These are phyloP conservation scores for Nicotiana obtusifolia DNA, from an alignment of 257 asterid genomes.

Conservation along the genomic window DNA sequence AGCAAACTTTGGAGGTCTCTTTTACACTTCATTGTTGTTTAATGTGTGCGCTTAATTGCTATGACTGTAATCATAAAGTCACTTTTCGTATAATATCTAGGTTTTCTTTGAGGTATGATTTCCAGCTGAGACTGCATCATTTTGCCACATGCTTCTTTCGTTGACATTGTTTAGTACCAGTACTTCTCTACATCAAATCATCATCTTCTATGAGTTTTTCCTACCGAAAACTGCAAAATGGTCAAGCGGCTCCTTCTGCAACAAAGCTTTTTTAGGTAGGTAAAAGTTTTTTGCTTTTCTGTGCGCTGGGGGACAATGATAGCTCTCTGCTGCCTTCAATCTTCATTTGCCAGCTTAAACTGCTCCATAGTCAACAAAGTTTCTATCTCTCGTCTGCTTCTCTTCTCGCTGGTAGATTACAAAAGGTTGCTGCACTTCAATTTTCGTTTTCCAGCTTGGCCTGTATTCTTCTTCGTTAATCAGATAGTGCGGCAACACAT, in stretches of 20 bases:
- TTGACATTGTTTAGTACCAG: slow-evolving; percentile 10
- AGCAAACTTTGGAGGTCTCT: slow-evolving; percentile 20
- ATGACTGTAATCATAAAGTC: background rate
- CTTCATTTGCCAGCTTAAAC: background rate
- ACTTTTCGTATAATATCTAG: background rate
- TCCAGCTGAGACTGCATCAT: slow-evolving; percentile 29
- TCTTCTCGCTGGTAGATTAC: background rate
- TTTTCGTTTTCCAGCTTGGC: background rate
- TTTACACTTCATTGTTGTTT: slow-evolving; percentile 13
- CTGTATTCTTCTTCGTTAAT: background rate
- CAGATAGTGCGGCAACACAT: background rate
- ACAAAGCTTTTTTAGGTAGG: slow-evolving; percentile 12
- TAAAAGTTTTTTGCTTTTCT: background rate
- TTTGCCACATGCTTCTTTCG: slow-evolving; percentile 21
- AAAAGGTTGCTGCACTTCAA: background rate
- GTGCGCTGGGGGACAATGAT: slow-evolving; percentile 12
- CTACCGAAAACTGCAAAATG: slow-evolving; percentile 8
- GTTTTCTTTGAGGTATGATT: slow-evolving; percentile 31
- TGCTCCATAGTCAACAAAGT: background rate
- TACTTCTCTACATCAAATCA: slow-evolving; percentile 18
- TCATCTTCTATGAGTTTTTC: slow-evolving; percentile 1
- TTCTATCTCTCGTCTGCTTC: background rate
- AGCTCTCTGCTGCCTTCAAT: slow-evolving; percentile 8
- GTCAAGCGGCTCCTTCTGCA: background rate
- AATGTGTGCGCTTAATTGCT: background rate